Evolutionary conservation across 352 stramenopile species (phyloP).

Genomic region (Globisporangium lucens): DNA sequence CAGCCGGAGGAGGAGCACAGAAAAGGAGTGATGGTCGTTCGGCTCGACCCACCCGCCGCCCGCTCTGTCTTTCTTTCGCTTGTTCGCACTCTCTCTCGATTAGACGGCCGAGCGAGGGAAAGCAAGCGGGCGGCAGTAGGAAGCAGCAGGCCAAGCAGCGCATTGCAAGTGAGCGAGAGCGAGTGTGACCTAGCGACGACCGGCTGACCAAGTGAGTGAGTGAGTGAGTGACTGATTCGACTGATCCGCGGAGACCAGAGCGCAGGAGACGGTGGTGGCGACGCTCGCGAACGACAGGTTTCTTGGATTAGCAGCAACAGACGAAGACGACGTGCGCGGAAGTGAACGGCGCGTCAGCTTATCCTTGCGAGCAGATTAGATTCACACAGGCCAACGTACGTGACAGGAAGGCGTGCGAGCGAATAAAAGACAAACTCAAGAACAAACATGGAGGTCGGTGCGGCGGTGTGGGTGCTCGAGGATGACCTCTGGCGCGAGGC

Average conservation of each 20-base stretch:
- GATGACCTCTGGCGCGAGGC: conserved; percentile 69
- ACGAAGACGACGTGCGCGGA: not conserved
- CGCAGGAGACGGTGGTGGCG: not conserved
- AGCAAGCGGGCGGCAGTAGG: not conserved
- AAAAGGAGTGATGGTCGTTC: conserved; percentile 11
- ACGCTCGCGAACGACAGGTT: not conserved
- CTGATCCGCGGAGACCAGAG: not conserved
- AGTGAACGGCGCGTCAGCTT: not conserved
- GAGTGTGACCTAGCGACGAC: not conserved
- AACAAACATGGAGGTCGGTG: conserved; percentile 62
- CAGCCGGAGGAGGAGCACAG: not conserved
- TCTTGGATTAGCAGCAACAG: not conserved
- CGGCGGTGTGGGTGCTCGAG: conserved; percentile 76
- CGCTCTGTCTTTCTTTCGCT: conserved; percentile 10
- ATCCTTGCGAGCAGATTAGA: not conserved
- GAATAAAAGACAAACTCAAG: not conserved
- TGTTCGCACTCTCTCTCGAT: not conserved
- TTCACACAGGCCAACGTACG: not conserved
- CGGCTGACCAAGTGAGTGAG: not conserved
- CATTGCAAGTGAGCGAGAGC: not conserved
- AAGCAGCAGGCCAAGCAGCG: not conserved
- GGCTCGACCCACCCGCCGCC: not conserved
- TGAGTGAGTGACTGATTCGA: not conserved
- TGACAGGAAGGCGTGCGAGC: not conserved
- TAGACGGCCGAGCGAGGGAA: not conserved